A percentile compares a stretch with the other conserved stretches of the same genome.
phyloP scores from a whole-genome alignment of 306 rosid species.

The Senna tora region DNA sequence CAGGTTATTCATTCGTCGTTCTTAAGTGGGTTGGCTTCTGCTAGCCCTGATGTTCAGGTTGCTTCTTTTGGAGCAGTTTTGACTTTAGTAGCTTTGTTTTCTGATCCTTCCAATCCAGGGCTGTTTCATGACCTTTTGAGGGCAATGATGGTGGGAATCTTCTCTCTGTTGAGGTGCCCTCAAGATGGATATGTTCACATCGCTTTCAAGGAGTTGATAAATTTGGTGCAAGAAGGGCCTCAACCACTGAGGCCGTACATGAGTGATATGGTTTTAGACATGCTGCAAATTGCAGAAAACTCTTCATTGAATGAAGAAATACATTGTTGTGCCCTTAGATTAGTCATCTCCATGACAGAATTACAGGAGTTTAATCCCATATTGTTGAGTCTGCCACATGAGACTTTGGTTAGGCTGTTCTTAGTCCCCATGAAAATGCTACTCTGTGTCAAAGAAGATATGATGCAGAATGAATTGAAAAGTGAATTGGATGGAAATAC shows the following conservation, averaged over 20 bases:
- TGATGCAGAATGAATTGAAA: background rate
- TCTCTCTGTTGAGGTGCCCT: conserved; percentile 34
- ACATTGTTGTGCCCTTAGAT: conserved; percentile 35
- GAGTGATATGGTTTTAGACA: conserved; percentile 47
- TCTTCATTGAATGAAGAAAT: conserved; percentile 15
- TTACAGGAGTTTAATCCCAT: conserved; percentile 34
- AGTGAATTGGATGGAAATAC: background rate
- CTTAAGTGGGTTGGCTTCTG: conserved; percentile 14
- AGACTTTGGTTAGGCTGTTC: conserved; percentile 36
- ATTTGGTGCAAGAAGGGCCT: conserved; percentile 34
- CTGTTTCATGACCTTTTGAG: conserved; percentile 48
- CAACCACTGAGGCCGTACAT: conserved; percentile 38
- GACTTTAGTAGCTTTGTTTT: conserved; percentile 32
- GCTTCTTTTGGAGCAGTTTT: conserved; percentile 39
- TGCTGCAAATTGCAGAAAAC: conserved; percentile 50
- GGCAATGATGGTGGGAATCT: conserved; percentile 46
- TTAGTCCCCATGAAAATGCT: conserved; percentile 37
- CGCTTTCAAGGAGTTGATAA: conserved; percentile 41
- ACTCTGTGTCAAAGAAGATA: conserved; percentile 19
- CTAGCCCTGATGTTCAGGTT: conserved; percentile 31
- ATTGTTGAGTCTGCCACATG: conserved; percentile 7
- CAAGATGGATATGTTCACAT: conserved; percentile 27
- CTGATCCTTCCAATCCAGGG: conserved; percentile 16
- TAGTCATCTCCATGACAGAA: conserved; percentile 38
- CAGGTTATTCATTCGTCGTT: conserved; percentile 21